Evolutionary conservation across 257 asterid genomes (phyloP).

Genomic region (Knoxia roxburghii): DNA sequence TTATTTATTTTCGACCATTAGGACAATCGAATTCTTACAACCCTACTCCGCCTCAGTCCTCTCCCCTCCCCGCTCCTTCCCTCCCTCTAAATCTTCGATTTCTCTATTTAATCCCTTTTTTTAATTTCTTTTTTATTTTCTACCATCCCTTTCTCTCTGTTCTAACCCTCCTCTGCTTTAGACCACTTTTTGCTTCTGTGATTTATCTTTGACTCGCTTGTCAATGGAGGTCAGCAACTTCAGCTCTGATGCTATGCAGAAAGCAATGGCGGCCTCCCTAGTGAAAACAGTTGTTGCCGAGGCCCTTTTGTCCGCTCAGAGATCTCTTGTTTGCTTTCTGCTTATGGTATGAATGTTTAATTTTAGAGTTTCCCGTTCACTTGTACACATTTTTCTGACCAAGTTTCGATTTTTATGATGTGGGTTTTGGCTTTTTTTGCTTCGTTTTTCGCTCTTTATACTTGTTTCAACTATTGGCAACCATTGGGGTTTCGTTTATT

Average conservation of each 20-base stretch:
- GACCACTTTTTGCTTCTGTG: not conserved
- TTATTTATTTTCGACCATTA: constrained; percentile 12
- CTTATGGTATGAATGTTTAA: constrained; percentile 40
- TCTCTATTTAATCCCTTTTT: not conserved
- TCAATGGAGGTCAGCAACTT: constrained; percentile 58
- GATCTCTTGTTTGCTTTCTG: constrained; percentile 52
- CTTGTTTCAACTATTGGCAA: not conserved
- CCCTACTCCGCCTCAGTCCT: constrained; percentile 35
- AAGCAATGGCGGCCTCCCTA: constrained; percentile 33
- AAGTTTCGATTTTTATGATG: constrained; percentile 17
- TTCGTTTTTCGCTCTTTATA: not conserved
- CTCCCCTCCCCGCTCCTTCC: constrained; percentile 17
- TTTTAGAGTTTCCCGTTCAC: not conserved
- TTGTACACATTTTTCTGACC: not conserved
- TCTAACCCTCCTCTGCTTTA: not conserved
- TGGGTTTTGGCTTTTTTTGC: constrained; percentile 19
- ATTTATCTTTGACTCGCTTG: constrained; percentile 9
- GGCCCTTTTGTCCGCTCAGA: constrained; percentile 50
- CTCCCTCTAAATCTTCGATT: constrained; percentile 9
- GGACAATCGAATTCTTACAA: constrained; percentile 37
- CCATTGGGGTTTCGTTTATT: not conserved
- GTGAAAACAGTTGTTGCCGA: constrained; percentile 41
- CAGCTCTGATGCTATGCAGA: constrained; percentile 40
- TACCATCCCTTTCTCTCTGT: not conserved
- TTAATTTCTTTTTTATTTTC: constrained; percentile 11